Evolutionary conservation across 495 filamentous ascomycete species (phyloP), one percentile per base, ranked within the genome.

Genomic region (Corynascus novoguineensis): DNA sequence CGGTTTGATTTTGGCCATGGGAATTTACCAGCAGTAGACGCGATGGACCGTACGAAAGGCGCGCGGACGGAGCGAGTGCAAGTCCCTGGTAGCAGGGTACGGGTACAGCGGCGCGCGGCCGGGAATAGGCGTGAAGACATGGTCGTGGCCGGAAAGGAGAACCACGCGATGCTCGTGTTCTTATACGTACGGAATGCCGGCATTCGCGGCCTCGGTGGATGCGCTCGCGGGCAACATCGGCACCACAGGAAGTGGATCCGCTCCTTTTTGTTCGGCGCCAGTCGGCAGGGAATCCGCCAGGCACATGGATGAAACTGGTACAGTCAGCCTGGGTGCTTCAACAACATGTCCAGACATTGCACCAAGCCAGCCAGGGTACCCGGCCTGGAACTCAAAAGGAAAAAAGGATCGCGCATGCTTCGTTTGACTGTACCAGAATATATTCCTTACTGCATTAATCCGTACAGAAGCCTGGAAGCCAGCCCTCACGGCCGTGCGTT

Each of bases 41-140:
- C 28, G 19, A 64, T 11, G 27, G 37, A n/a, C n/a, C 61, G 64
- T 29, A 28, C n/a, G 17, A 50, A 19, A 11, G 58, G 29, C 28
- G 58, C 24, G 19, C 35, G 53, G 40, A 2, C n/a, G 55, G 15
- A 1, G 45, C 51, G 58, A 19, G 40, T 5, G n/a, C 40, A 24
- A 28, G 31, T 19, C 2, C 21, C 21, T 8, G 21, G 32, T 5
- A 10, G 15, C 14, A 47, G 31, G 19, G 49, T 5, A 25, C 15
- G 19, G 5, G 50, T 17, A 28, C 42, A 54, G 57, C 46, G 55
- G 25, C 59, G 59, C 24, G 51, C 53, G 49, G 57, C 62, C 54
- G 52, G 44, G 31, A 58, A 59, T 45, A 62, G 17, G 6, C 53
- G 32, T 10, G 46, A 46, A 53, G 59, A 55, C 64, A 67, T 67